Evolutionary conservation across 192 early-diverging fungal species (phyloP), one percentile per base, ranked within the genome.

Genomic region (Linnemannia schmuckeri): DNA sequence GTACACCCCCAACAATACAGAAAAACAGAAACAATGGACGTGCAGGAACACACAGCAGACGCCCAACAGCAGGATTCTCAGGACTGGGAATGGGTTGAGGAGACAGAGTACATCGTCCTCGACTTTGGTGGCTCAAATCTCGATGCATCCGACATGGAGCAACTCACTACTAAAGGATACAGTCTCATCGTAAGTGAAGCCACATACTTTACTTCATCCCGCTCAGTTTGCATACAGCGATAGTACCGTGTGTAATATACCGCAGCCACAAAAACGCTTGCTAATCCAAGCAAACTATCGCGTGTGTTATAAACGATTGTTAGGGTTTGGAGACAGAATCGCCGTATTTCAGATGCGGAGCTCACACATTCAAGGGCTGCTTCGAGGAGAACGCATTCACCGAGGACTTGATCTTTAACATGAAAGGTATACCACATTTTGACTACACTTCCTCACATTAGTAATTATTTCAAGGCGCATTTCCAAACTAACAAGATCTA

Each of bases 81-180:
- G 38, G 84, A 86, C 57, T 86, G 75, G 75, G 84, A 86, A 72
- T 86, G 84, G 84, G 84, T 86, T 22, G 84, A 86, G 33, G 84
- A 86, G 47, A 77, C 84, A 72, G 84, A 86, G 22, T 81, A 86
- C 47, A 66, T 86, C 12, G 30, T 86, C 37, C 52, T 86, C 12
- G 84, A 86, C 75, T 86, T 86, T 81, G 84, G 84, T 57, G 74
- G 68, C 70, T 20, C 79, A 22, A 70, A 49, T 6, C 24, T 55
- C n/a, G 71, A 75, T 44, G 75, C 69, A 27, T 63, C 77, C 22
- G 75, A 80, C 33, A 86, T 86, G 61, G 75, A 74, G 18, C 24
- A 55, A 10, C 72, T 78, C 33, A 35, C 52, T 20, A 68, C n/a
- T 4, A 12, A 33, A 24, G 78, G 79, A 72, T 86, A 77, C 24